These are phyloP conservation scores for Populus pruinosa DNA, from an alignment of 345 rosid genomes.

Conservation along the genomic window DNA sequence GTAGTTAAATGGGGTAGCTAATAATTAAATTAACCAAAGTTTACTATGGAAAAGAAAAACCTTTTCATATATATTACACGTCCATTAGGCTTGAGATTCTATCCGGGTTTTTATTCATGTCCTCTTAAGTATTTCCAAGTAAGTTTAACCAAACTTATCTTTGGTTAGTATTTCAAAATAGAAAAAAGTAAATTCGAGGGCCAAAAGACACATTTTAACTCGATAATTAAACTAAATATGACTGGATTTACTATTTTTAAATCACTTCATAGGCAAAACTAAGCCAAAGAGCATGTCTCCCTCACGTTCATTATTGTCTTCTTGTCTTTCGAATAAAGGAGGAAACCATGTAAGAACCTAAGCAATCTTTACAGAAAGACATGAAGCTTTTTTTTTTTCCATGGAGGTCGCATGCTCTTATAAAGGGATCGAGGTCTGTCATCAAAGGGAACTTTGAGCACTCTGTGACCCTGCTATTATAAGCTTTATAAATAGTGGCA, in stretches of 20 bases:
- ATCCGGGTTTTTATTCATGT: no score
- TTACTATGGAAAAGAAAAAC: not conserved
- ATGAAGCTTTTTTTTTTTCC: not conserved
- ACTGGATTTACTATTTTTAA: not conserved
- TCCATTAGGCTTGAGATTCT: not conserved
- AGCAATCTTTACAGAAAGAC: conserved; percentile 10
- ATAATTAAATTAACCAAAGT: not conserved
- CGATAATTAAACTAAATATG: not conserved
- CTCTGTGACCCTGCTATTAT: not conserved
- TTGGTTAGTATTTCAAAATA: no score
- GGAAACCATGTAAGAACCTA: not conserved
- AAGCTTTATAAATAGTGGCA: conserved; percentile 10
- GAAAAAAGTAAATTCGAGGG: not conserved
- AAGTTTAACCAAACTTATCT: no score
- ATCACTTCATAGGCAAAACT: not conserved
- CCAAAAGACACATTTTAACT: not conserved
- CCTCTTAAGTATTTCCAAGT: no score
- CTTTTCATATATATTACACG: no score
- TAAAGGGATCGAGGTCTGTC: conserved; percentile 7
- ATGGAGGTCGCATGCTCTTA: conserved; percentile 27
- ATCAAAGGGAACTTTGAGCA: conserved; percentile 7
- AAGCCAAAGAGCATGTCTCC: not conserved
- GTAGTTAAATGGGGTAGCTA: not conserved
- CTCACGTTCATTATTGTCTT: not conserved
- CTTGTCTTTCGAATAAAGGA: not conserved